These are phyloP conservation scores for Penicillium roqueforti DNA, from an alignment of 495 filamentous ascomycete species.

Conservation along the genomic window DNA sequence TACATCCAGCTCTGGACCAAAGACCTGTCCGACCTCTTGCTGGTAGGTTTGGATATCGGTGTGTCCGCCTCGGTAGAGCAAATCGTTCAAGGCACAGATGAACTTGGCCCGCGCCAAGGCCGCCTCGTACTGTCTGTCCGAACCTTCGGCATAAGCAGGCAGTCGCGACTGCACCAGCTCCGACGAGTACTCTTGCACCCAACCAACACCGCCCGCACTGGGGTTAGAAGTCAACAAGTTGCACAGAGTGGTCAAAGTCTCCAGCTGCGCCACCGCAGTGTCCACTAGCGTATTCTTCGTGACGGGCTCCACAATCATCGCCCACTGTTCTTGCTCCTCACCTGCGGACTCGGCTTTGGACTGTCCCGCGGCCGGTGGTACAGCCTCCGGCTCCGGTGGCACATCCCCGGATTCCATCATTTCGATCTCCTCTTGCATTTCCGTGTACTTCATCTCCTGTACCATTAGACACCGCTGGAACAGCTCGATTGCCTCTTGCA, in stretches of 20 bases:
- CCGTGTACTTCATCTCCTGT: slow-evolving; percentile 54
- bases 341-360: slow-evolving; percentile 20
- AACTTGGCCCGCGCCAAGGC: slow-evolving; percentile 52
- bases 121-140: slow-evolving; percentile 47
- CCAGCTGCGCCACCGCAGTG: slow-evolving; percentile 58
- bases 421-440: slow-evolving; percentile 45
- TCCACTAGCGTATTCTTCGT: slow-evolving; percentile 61
- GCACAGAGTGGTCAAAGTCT: slow-evolving; percentile 54
- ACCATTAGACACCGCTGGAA: slow-evolving; percentile 58
- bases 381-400: slow-evolving; percentile 19
- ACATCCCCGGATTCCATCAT: slow-evolving; percentile 38
- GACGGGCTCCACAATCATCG: slow-evolving; percentile 55
- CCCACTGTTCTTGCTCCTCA: slow-evolving; percentile 55
- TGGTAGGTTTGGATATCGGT: slow-evolving; percentile 50
- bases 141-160: slow-evolving; percentile 41
- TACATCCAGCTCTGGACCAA: slow-evolving; percentile 38
- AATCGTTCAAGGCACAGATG: slow-evolving; percentile 49
- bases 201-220: slow-evolving; percentile 38
- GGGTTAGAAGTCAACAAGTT: slow-evolving; percentile 45
- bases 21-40: slow-evolving; percentile 42
- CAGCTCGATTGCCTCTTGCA: slow-evolving; percentile 59
- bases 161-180: slow-evolving; percentile 46
- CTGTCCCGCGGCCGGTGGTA: slow-evolving; percentile 11
- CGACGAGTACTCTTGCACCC: slow-evolving; percentile 54
- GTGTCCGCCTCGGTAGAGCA: slow-evolving; percentile 47